A percentile compares a stretch with the other conserved stretches of the same genome.
Evolutionary conservation across 371 early-diverging fungal genomes (phyloP).

Genomic region (Batrachochytrium dendrobatidis): DNA sequence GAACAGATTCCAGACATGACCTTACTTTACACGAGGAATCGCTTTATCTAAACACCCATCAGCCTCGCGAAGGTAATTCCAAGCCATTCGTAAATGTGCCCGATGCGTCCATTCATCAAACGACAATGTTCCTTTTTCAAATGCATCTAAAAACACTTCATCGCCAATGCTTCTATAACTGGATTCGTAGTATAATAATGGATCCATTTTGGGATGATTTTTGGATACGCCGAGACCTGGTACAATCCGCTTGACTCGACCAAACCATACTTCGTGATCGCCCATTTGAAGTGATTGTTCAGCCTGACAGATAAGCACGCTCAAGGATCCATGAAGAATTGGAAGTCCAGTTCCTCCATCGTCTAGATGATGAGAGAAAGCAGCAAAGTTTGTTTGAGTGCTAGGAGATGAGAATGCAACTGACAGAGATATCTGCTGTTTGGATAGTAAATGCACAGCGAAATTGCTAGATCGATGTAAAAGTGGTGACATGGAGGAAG

Average conservation of each 20-base stretch:
- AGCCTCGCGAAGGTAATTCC: constrained; percentile 49
- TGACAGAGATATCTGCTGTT: constrained; percentile 55
- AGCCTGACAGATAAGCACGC: constrained; percentile 53
- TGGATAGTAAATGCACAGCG: constrained; percentile 52
- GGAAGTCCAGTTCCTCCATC: constrained; percentile 39
- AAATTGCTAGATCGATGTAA: constrained; percentile 51
- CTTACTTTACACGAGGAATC: constrained; percentile 39
- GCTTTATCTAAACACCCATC: constrained; percentile 29
- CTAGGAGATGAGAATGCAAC: constrained; percentile 57
- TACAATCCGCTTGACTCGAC: constrained; percentile 49
- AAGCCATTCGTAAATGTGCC: constrained; percentile 55
- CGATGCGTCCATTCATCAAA: constrained; percentile 52
- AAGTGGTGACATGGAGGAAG: constrained; percentile 39
- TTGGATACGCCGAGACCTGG: constrained; percentile 47
- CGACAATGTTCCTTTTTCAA: constrained; percentile 37
- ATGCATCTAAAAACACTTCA: constrained; percentile 41
- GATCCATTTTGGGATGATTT: constrained; percentile 39
- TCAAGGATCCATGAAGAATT: constrained; percentile 53
- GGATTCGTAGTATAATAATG: constrained; percentile 58
- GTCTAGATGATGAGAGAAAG: constrained; percentile 50
- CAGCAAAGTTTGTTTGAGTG: constrained; percentile 31
- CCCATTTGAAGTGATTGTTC: constrained; percentile 48
- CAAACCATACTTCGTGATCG: constrained; percentile 64
- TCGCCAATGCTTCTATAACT: constrained; percentile 49
- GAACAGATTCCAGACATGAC: neutral